Base-by-base conservation (phyloP, 1,139 yeast species). In the Candida albicans region DNA sequence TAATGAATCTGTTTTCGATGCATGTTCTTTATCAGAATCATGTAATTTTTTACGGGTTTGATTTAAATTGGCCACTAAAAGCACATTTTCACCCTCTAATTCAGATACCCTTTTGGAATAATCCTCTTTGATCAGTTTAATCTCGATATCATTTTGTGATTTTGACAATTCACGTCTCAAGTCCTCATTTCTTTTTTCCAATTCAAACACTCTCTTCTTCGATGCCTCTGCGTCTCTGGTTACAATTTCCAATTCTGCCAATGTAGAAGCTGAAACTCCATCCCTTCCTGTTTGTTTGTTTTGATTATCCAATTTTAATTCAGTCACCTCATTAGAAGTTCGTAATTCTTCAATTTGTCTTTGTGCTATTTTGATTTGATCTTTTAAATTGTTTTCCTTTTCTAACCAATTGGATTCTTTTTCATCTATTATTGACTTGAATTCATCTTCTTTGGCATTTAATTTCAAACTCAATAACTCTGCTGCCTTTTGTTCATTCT, bases 141-240 rank as follows among this genome's bases (percentile, higher is more conserved):
- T 56, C 42, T 68, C 73, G 13, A 65, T 59, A 35, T 75, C 80
- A 32, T 76, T 72, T 44, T 79, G 74, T 3, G 75, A 67, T 36
- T 67, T 67, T 31, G 87, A 79, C 40, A 89, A 61, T 45, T 86
- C 85, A 26, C 81, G 73, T 47, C 90, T 77, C 47, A 90, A 70
- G 44, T 82, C 83, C 56, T 86, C 87, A 57, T 89, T 91, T 49
- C 96, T 74, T 52, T 78, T 79, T 59, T 89, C 96, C 43, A 90
- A 75, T 53, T 86, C 90, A 43, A 80, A 62, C 2, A 83, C 77
- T 45, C 95, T 73, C 43, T 80, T 70, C 54, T 87, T 87, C 33
- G 89, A 79, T 25, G 81, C 65, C 55, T 87, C 96, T 9, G 87
- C 78, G 54, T 90, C 96, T 49, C 88, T 77, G 2, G 83, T 75